Evolutionary conservation across 2,329 filamentous ascomycete species (phyloP).

Genomic region (Apiospora saccharicola): DNA sequence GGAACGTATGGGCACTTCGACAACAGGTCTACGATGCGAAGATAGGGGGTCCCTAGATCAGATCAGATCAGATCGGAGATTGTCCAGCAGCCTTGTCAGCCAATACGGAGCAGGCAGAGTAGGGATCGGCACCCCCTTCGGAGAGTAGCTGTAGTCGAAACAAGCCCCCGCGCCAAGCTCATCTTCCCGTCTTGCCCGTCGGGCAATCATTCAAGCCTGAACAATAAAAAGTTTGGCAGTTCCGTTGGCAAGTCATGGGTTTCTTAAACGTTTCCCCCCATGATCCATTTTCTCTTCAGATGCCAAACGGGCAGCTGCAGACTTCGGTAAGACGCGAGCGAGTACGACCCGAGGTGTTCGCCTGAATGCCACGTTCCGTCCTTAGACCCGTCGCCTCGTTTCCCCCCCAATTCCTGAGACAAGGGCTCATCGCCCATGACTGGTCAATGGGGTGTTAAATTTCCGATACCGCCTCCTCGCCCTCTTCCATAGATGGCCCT

Average conservation of each 20-base stretch:
- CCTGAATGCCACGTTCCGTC: conserved; percentile 11
- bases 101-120: background rate
- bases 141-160: background rate
- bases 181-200: background rate
- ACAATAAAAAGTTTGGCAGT: background rate
- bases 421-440: background rate
- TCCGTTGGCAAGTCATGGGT: background rate
- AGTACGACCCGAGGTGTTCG: background rate
- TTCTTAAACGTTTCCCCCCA: background rate
- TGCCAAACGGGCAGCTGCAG: background rate
- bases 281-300: background rate
- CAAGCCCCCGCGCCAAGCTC: background rate
- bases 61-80: background rate
- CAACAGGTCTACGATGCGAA: background rate
- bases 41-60: background rate
- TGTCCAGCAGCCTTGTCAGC: background rate
- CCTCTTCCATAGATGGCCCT: background rate
- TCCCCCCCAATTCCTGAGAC: background rate
- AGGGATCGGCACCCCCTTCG: background rate
- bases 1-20: background rate
- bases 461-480: background rate
- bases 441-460: background rate
- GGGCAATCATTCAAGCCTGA: background rate
- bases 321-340: background rate
- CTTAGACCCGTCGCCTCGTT: background rate